These are phyloP conservation scores for Pisolithus sp. DNA, from an alignment of 768 basidiomycete genomes.

Conservation along the genomic window DNA sequence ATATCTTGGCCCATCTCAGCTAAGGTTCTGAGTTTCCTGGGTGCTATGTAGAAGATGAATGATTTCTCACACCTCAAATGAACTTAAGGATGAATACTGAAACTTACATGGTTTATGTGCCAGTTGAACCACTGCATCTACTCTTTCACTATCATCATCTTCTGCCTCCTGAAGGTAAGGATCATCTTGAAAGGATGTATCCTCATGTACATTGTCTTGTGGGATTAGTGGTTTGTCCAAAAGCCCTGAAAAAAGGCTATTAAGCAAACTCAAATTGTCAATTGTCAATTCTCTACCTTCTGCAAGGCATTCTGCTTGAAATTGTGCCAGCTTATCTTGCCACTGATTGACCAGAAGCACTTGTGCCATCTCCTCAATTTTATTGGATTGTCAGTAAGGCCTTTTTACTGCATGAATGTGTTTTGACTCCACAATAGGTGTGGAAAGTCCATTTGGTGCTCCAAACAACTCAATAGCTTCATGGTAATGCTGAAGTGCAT, in stretches of 20 bases:
- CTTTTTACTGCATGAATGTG: conserved; percentile 23
- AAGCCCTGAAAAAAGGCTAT: not conserved
- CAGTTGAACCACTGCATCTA: not conserved
- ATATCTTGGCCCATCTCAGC: no score
- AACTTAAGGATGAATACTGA: not conserved
- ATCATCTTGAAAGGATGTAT: not conserved
- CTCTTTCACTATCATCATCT: not conserved
- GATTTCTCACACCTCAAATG: not conserved
- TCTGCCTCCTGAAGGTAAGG: not conserved
- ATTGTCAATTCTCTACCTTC: not conserved
- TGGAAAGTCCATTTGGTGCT: conserved; percentile 17
- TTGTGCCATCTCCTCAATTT: conserved; percentile 14
- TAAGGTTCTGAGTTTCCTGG: no score
- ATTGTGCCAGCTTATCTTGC: not conserved
- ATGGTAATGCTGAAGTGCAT: conserved; percentile 14
- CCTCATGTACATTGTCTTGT: not conserved
- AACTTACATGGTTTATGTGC: not conserved
- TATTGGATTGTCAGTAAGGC: conserved; percentile 18
- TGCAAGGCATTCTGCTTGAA: not conserved
- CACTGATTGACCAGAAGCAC: not conserved
- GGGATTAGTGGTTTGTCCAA: not conserved
- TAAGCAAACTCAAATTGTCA: not conserved
- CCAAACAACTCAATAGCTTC: conserved; percentile 11
- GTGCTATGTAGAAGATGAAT: conserved; percentile 3
- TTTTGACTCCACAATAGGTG: conserved; percentile 21